Evolutionary conservation across 140 eudicot genomes (phyloP).

Genomic region (Bidens hawaiensis): DNA sequence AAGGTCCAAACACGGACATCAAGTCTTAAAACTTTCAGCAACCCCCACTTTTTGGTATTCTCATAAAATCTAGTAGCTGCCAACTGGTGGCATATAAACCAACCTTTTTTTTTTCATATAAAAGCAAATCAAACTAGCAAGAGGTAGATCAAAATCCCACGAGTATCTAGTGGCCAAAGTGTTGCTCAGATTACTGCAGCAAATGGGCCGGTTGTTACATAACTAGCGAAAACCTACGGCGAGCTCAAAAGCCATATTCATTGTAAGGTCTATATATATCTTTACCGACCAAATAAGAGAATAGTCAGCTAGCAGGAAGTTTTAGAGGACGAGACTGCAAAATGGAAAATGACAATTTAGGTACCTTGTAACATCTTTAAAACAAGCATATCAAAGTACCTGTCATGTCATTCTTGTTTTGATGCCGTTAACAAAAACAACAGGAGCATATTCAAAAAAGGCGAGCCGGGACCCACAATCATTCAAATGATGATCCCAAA

Average conservation of each 20-base stretch:
- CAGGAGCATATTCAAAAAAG: conserved; percentile 42
- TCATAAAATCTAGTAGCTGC: too few relatives aligned
- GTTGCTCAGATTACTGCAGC: background rate
- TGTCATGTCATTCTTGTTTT: conserved; percentile 36
- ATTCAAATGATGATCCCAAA: conserved; percentile 72
- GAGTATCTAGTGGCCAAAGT: too few relatives aligned
- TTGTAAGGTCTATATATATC: background rate
- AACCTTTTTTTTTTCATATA: too few relatives aligned
- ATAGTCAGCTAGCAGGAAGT: conserved; percentile 7
- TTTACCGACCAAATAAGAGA: background rate
- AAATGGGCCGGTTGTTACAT: background rate
- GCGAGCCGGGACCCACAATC: conserved; percentile 76
- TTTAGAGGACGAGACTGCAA: conserved; percentile 19
- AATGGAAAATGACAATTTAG: conserved; percentile 17
- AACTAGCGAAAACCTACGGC: background rate
- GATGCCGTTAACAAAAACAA: conserved; percentile 36
- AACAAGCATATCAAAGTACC: conserved; percentile 40
- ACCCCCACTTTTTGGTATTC: conserved; percentile 42
- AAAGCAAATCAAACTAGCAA: too few relatives aligned
- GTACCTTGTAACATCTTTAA: conserved; percentile 16
- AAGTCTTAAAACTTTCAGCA: too few relatives aligned
- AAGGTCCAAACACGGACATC: conserved; percentile 40
- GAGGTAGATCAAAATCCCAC: too few relatives aligned
- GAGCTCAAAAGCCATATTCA: background rate
- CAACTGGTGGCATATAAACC: too few relatives aligned